These are phyloP conservation scores for Lindgomyces ingoldianus DNA, from an alignment of 495 filamentous ascomycete genomes.

Conservation along the genomic window DNA sequence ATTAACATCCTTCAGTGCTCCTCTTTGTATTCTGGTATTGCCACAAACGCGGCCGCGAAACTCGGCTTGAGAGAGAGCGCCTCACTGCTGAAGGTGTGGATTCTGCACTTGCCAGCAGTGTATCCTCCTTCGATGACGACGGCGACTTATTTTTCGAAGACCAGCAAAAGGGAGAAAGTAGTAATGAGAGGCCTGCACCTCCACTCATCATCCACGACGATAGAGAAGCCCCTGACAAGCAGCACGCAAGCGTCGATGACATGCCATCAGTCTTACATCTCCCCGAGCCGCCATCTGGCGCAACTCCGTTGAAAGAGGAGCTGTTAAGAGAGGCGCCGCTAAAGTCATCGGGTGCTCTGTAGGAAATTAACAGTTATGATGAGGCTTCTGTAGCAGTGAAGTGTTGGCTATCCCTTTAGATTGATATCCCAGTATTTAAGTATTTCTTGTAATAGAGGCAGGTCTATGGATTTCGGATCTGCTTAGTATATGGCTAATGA, in stretches of 20 bases:
- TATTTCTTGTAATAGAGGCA: constrained; percentile 11
- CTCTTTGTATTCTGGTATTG: constrained; percentile 96
- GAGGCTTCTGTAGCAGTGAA: not conserved
- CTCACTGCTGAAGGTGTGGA: constrained; percentile 25
- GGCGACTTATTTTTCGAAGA: constrained; percentile 9
- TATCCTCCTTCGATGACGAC: constrained; percentile 19
- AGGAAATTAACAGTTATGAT: not conserved
- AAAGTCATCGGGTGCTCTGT: not conserved
- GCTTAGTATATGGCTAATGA: no score
- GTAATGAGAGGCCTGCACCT: constrained; percentile 17
- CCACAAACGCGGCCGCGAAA: constrained; percentile 87
- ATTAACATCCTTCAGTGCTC: constrained; percentile 60
- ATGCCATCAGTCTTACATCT: constrained; percentile 34
- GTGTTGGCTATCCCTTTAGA: constrained; percentile 11
- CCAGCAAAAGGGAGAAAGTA: constrained; percentile 20
- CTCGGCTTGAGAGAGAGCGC: constrained; percentile 70
- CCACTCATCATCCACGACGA: constrained; percentile 29
- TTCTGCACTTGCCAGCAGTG: constrained; percentile 13
- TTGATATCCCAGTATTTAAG: constrained; percentile 24
- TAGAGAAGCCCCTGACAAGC: constrained; percentile 31
- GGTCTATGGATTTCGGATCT: no score
- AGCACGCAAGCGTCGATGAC: constrained; percentile 28
- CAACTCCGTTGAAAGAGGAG: constrained; percentile 15
- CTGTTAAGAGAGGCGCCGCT: constrained; percentile 1
- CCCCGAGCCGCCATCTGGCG: constrained; percentile 29